Evolutionary conservation across 2,329 filamentous ascomycete species (phyloP).

Genomic region (Trichocomaceae sp.): DNA sequence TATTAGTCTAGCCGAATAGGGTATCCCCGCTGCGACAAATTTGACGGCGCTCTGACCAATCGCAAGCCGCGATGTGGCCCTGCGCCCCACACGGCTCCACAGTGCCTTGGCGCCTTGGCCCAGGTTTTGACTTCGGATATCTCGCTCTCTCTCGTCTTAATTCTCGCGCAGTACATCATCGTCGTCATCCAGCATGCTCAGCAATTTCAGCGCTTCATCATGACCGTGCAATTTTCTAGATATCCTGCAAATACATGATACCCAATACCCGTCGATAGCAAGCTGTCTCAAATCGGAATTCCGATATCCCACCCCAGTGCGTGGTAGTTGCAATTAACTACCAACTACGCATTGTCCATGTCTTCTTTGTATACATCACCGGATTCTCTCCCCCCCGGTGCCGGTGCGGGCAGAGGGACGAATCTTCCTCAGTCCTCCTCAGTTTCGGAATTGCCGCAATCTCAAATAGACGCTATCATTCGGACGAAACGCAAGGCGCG

Average conservation of each 20-base stretch:
- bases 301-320: not conserved
- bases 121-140: not conserved
- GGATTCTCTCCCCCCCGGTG: conserved; percentile 12
- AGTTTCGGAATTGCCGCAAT: conserved; percentile 28
- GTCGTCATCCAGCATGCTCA: not conserved
- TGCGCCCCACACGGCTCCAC: not conserved
- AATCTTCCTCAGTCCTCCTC: conserved; percentile 10
- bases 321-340: not conserved
- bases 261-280: not conserved
- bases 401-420: conserved; percentile 7
- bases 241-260: not conserved
- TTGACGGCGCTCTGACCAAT: not conserved
- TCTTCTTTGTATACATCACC: conserved; percentile 10
- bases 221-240: not conserved
- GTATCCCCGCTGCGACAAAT: not conserved
- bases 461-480: conserved; percentile 35
- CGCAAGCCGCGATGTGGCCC: not conserved
- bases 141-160: not conserved
- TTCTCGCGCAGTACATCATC: not conserved
- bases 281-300: not conserved
- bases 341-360: conserved; percentile 1
- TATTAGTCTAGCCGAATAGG: not conserved
- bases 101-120: not conserved
- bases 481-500: conserved; percentile 36
- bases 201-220: not conserved